Evolutionary conservation across 2,329 filamentous ascomycete species (phyloP).

Genomic region (Phialophora chinensis): DNA sequence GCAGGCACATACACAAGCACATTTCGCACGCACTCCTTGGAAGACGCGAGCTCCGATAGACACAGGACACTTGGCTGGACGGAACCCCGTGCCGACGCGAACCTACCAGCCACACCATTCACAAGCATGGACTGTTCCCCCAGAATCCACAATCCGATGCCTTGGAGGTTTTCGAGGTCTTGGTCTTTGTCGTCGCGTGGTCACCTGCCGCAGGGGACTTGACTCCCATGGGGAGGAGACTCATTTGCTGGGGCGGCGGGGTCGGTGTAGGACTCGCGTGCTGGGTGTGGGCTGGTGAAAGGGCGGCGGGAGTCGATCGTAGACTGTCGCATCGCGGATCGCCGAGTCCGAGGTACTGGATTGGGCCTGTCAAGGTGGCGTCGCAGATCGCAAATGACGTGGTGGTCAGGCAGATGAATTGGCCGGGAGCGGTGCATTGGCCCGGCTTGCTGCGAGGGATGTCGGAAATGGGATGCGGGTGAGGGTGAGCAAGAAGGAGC

Average conservation of each 20-base stretch:
- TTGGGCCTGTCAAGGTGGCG: neutral
- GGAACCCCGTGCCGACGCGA: too few relatives aligned
- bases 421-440: neutral
- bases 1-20: neutral
- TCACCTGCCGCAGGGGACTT: neutral
- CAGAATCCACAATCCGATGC: neutral
- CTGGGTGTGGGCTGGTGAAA: neutral
- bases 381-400: constrained; percentile 2
- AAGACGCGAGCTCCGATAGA: too few relatives aligned
- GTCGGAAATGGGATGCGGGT: neutral
- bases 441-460: neutral
- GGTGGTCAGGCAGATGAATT: constrained; percentile 3
- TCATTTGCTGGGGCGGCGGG: neutral
- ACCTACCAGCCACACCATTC: neutral
- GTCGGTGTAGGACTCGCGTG: neutral
- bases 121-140: neutral
- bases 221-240: neutral
- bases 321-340: constrained; percentile 1
- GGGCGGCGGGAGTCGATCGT: neutral
- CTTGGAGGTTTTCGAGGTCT: neutral
- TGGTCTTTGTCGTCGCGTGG: neutral
- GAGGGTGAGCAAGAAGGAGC: neutral
- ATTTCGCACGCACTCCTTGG: neutral
- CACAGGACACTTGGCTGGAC: too few relatives aligned
- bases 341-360: neutral